phyloP scores from a whole-genome alignment of 768 basidiomycete genomes.

The Tylopilus rubrobrunneus region DNA sequence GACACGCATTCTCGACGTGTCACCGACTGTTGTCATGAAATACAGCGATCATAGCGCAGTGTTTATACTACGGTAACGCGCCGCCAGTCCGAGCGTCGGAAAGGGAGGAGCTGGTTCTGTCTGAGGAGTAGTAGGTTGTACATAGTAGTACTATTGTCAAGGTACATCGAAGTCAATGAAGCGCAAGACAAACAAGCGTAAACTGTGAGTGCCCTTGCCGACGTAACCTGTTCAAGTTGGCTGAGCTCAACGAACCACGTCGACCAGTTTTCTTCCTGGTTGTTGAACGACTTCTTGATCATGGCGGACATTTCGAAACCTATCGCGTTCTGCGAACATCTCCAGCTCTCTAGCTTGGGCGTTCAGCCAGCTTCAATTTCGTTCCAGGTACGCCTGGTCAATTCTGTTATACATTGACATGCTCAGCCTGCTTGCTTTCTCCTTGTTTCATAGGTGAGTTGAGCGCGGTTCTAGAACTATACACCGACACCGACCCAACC shows the following conservation, averaged over 20 bases:
- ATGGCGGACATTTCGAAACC: conserved; percentile 51
- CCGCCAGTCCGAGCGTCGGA: conserved; percentile 45
- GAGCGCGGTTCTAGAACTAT: neutral
- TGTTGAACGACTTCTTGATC: conserved; percentile 15
- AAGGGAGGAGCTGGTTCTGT: conserved; percentile 54
- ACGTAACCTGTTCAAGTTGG: neutral
- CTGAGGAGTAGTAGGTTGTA: too few relatives aligned
- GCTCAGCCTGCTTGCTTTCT: conserved; percentile 15
- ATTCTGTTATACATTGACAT: conserved; percentile 9
- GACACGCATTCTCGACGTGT: conserved; percentile 4
- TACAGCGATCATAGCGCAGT: conserved; percentile 70
- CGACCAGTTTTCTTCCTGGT: conserved; percentile 15
- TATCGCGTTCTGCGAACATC: conserved; percentile 85
- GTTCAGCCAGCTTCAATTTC: conserved; percentile 96
- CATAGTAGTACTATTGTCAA: too few relatives aligned
- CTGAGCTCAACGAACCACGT: conserved; percentile 23
- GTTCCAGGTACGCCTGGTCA: conserved; percentile 73
- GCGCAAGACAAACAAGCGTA: conserved; percentile 30
- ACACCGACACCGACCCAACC: neutral
- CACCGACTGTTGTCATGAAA: conserved; percentile 9
- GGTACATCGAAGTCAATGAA: neutral
- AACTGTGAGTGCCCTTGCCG: conserved; percentile 24
- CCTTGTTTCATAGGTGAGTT: conserved; percentile 20
- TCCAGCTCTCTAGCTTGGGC: conserved; percentile 93
- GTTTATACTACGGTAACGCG: conserved; percentile 67